Evolutionary conservation across 371 early-diverging fungal species (phyloP), one percentile per base, ranked within the genome.

Genomic region (Lichtheimia ornata): DNA sequence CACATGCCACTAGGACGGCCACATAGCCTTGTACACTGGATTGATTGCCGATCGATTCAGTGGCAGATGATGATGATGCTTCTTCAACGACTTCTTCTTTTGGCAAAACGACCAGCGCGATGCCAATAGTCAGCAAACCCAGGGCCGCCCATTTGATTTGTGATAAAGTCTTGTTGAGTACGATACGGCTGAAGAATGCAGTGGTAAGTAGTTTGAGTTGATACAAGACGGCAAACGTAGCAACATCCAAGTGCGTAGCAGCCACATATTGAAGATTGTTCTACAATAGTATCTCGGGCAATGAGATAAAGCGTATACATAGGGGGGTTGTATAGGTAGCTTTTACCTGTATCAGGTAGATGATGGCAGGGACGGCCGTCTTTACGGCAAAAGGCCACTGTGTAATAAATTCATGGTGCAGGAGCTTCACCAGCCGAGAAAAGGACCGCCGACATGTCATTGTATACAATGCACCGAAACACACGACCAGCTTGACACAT

Each of bases 131-230:
- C 58, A 97, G 74, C 40, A 93, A 63, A 1, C 88, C 82, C 15
- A 97, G 83, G 5, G 97, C 84, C 13, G 83, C 60, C 97, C 97
- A 97, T 76, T 96, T 93, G 55, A 73, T 62, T 15, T 62, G 61
- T 27, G 86, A 80, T 14, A 97, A 81, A 0, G 77, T 63, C 52
- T 86, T 84, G 54, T 83, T 71, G 25, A 97, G 81, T 59, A 97
- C 77, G 9, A 86, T 41, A 7, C 96, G 96, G 20, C 92, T 90
- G 73, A 93, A 96, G 53, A 97, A 72, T 4, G 98, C 97, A 1
- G 98, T 96, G 1, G 97, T 95, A 50, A 97, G 80, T 65, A 97
- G 95, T 76, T 97, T 97, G 66, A 97, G 81, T 67, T 97, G 98
- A 72, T 97, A 97, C 7, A 95, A 94, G 50, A 97, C 96, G 75